Base-by-base conservation (phyloP, 306 rosid species). In the Betula pendula region DNA sequence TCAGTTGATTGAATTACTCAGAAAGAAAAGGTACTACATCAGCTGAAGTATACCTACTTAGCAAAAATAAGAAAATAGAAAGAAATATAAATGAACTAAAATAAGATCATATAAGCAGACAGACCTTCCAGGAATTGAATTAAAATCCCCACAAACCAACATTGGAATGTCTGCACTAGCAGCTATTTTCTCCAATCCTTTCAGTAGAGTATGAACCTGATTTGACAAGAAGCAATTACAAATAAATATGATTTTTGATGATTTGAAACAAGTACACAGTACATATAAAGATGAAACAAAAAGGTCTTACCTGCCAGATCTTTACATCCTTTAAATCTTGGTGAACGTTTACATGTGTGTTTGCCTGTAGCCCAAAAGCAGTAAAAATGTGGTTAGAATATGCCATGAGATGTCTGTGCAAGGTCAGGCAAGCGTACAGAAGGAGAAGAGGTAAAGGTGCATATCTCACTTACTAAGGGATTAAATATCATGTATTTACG, bases 91-190 rank as follows among this genome's bases (percentile, higher is more conserved):
- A 44, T 16, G n/a, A 33, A 35, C 15, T n/a, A 48, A 29, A 45
- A 47, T 7, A 75, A 24, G 24, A 44, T 19, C 48, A 38, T 38
- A 65, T 38, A 14, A 53, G 51, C 27, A 43, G 75, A 75, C 88
- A 73, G 68, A 95, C 99, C 99, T 95, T 87, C 97, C 96, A 15
- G 99, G 99, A 76, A 88, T 84, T 3, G 99, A 92, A 81, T 91
- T 95, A 82, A 95, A 95, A 77, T 95, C 97, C 73, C 99, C 99
- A 83, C 99, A 95, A 77, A 95, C 97, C 89, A 95, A 68, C 96
- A 95, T 95, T n/a, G 99, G 99, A 77, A 95, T 92, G 80, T 92
- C 97, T 50, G 97, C 97, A 75, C 96, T 92, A 65, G 92, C 91
- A 68, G 97, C 96, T 77, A 95, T 92, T 88, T 92, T 95, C 71